Evolutionary conservation across 805 yeast species (phyloP), one percentile per base, ranked within the genome.

Genomic region (Metschnikowia bowlesiae): DNA sequence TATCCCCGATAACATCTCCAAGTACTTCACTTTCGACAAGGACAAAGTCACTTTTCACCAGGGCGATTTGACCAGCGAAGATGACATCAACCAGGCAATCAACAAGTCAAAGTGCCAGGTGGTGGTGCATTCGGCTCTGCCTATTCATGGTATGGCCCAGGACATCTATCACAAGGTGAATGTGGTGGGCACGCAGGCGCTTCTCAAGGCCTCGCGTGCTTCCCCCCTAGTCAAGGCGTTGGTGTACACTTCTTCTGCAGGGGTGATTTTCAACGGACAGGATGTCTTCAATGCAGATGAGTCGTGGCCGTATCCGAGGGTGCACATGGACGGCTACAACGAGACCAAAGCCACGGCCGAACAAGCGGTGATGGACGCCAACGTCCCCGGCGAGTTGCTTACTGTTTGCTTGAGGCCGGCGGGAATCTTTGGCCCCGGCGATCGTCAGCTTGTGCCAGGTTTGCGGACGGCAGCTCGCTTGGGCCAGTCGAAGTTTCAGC

Each of bases 401-500:
- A 94, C 99, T 0, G 86, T 88, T 35, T 94, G 97, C 1, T 69
- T 94, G 44, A 81, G 99, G 55, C 99, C 99, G 1, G 97, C 99
- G 1, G 99, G 99, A 37, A 90, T 94, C 44, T 94, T 94, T 72
- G 99, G 99, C 5, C 99, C 98, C 6, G 98, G 99, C 40, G 99
- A 94, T 67, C 82, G 99, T 53, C 99, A 94, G 67, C 73, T 94
- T 62, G 94, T 94, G 42, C 99, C 99, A 10, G 96, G 96, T 3
- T 74, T 94, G 52, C 82, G 96, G 63, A 78, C 78, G 13, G 96
- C 89, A 40, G 90, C 96, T 3, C 78, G 79, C 51, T 71, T 81
- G 48, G 96, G 96, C 8, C 97, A 92, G 67, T 85, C 94, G 22
- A 87, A 87, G 67, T 89, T 89, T 68, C 99, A 94, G 70, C 76